Base-by-base conservation (phyloP, 2,329 filamentous ascomycete genomes). In the Talaromyces sp. region DNA sequence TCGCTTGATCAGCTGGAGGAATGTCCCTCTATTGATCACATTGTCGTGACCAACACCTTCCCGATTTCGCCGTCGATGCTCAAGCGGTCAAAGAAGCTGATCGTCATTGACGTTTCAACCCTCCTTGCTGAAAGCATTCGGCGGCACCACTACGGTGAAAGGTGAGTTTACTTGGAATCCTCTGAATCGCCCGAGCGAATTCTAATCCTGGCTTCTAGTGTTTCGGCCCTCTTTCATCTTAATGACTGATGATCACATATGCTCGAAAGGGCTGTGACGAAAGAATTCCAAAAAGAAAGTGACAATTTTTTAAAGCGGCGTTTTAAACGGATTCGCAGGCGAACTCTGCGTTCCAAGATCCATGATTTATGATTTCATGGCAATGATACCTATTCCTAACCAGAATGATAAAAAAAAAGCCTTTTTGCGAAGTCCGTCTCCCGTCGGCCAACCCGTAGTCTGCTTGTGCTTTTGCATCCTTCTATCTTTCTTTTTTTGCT, bases 11-110 rank as follows among this genome's bases (percentile, higher is more conserved):
- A 97, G 72, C 85, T 99, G 77, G 88, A 96, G 71, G 86, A 86
- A 44, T 97, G 94, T 79, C 88, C 93, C 64, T 95, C 91, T 76
- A 97, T 99, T 69, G 88, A 97, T 70, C 83, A 87, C 65, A 93
- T 99, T 63, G 86, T 99, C 49, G 92, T 97, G 65, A 99, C 94
- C 30, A 97, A 99, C 77, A 95, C 92, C 51, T 97, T 97, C 73
- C 94, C 94, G 2, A 95, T 99, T 60, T 83, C 86, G 19, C 85
- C 87, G 52, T 85, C 89, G 60, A 87, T 88, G 72, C 81, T 85
- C 30, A 84, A 80, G 62, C 84, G 82, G 53, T 86, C 85, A 47
- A 87, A 82, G 75, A 99, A 99, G 80, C 81, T 99, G 65, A 86
- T 95, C 51, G 83, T 97, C 30, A 84, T 99, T 53, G 92, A 97